phyloP scores from a whole-genome alignment of 345 rosid genomes.

The Pugionium dolabratum region DNA sequence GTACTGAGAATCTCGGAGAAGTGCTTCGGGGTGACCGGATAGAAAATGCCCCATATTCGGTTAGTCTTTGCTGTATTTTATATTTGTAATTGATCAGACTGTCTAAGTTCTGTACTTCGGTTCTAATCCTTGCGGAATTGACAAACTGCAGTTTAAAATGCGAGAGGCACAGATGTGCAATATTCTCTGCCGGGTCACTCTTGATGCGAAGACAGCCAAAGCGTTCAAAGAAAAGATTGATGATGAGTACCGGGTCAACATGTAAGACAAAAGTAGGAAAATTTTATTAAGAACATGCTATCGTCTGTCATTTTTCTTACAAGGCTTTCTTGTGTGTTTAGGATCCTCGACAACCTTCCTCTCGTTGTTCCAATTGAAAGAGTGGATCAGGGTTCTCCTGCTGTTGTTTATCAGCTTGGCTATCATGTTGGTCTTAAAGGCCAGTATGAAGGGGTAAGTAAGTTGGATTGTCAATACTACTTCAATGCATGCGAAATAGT shows the following conservation, averaged over 20 bases:
- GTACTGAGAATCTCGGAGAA: constrained; percentile 99
- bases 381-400: constrained; percentile 67
- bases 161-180: constrained; percentile 89
- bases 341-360: constrained; percentile 99
- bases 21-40: constrained; percentile 99
- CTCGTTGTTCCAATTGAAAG: constrained; percentile 84
- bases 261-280: constrained; percentile 50
- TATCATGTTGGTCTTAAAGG: constrained; percentile 95
- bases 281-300: neutral
- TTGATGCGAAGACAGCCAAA: constrained; percentile 68
- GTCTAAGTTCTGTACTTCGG: neutral
- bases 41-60: constrained; percentile 89
- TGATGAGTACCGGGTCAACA: constrained; percentile 80
- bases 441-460: constrained; percentile 80
- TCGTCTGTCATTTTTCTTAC: constrained; percentile 16
- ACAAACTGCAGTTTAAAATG: constrained; percentile 79
- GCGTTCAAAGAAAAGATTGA: constrained; percentile 75
- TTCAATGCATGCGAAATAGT: constrained; percentile 22
- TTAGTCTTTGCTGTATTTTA: constrained; percentile 32
- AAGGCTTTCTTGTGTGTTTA: constrained; percentile 40
- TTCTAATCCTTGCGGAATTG: constrained; percentile 21
- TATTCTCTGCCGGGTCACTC: constrained; percentile 55
- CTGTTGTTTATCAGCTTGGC: constrained; percentile 83
- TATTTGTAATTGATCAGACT: neutral
- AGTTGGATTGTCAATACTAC: constrained; percentile 6